Base-by-base conservation (phyloP, 352 stramenopile genomes). In the Globisporangium cylindrosporum region DNA sequence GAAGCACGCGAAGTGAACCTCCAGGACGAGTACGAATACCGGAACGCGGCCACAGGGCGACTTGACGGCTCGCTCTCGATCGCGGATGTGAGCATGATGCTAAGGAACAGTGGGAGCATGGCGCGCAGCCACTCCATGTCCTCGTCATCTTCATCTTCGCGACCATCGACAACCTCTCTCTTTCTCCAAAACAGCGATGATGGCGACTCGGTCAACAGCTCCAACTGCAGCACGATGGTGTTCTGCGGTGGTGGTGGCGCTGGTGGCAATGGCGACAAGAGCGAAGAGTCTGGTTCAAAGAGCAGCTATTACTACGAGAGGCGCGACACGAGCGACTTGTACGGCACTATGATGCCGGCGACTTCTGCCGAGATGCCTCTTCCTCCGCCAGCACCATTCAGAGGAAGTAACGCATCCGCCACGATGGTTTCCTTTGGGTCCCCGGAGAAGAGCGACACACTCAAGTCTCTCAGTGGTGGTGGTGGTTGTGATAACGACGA, bases 1-100 rank as follows among this genome's bases (percentile, higher is more conserved):
- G 77, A 89, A 12, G 80, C 82, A 20, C 72, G 86, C 22, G 80
- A 86, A n/a, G 71, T 48, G 10, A 64, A 75, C 20, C 67, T 71
- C 18, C 77, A 90, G 66, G 82, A 90, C 49, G 84, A 90, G 68
- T 76, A 71, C 46, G 80, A 81, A 14, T 88, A 84, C 60, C 75
- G 81, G 66, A 81, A 57, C 57, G 72, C 72, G 14, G 74, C 81
- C 41, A 89, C 81, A n/a, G 83, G 81, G 43, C 70, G 78, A 9
- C 72, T 80, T 3, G 75, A 92, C 63, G 81, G 81, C 20, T 90
- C 80, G 59, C 79, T 90, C 38, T 87, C 81, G 9, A 71, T 91
- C 59, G 76, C 79, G 24, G 77, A 89, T 56, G 77, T 89, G 36
- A 90, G 80, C 69, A 90, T 80, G 25, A 92, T 92, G 84, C 72